A percentile compares a stretch with the other conserved stretches of the same genome.
Conservation (phyloP, 2,329 filamentous ascomycete genomes). For the Aspergillus sclerotialis region DNA sequence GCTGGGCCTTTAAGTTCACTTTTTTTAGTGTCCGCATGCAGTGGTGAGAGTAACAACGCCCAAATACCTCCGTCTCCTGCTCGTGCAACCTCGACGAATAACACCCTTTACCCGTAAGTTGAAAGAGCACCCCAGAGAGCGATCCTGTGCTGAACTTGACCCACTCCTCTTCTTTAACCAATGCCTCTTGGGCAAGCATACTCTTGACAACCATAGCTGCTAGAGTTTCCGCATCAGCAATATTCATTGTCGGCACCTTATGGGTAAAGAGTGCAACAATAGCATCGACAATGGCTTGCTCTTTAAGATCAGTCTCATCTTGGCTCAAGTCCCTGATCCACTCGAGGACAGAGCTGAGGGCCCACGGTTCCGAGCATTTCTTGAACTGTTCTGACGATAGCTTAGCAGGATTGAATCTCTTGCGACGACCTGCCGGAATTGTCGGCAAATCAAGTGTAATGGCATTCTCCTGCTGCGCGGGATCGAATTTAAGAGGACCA, state of each 20-base stretch:
- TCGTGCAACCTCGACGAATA: slow-evolving; percentile 79
- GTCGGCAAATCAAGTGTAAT: slow-evolving; percentile 76
- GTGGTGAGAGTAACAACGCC: slow-evolving; percentile 86
- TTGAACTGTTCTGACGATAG: slow-evolving; percentile 73
- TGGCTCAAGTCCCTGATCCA: slow-evolving; percentile 90
- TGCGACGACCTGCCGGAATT: slow-evolving; percentile 69
- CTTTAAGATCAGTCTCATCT: slow-evolving; percentile 79
- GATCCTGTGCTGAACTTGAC: slow-evolving; percentile 78
- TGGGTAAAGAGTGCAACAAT: slow-evolving; percentile 83
- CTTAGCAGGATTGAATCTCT: slow-evolving; percentile 80
- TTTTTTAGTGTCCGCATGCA: slow-evolving; percentile 93
- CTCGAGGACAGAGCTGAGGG: slow-evolving; percentile 73
- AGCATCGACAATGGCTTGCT: slow-evolving; percentile 78
- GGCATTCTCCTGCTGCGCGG: slow-evolving; percentile 34
- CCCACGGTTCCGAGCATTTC: slow-evolving; percentile 86
- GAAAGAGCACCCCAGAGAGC: slow-evolving; percentile 86
- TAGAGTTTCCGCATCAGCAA: slow-evolving; percentile 86
- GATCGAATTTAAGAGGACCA: slow-evolving; percentile 43
- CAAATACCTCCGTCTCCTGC: slow-evolving; percentile 52
- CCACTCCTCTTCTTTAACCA: slow-evolving; percentile 93
- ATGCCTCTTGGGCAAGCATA: slow-evolving; percentile 71
- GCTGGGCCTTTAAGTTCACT: slow-evolving; percentile 73
- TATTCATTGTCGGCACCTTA: slow-evolving; percentile 98
- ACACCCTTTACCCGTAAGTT: slow-evolving; percentile 84
- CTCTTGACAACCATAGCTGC: slow-evolving; percentile 68